Evolutionary conservation across 2,329 filamentous ascomycete species (phyloP), one percentile per base, ranked within the genome.

Genomic region (Hymenoscyphus fraxineus): DNA sequence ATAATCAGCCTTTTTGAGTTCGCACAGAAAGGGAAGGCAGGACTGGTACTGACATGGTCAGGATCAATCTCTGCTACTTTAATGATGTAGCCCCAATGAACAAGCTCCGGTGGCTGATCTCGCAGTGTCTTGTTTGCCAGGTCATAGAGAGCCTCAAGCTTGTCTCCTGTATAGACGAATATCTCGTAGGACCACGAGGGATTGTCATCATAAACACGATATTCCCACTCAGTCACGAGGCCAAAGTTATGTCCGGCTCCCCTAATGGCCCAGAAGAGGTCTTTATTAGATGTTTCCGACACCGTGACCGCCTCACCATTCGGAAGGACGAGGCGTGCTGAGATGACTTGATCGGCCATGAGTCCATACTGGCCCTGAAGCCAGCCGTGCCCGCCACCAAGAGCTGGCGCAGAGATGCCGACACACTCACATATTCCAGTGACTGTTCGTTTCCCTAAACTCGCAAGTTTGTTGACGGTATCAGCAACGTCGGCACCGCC

Each of bases 221-320:
- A 75, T 0, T 77, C 79, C 10, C 81, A 73, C 1, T 78, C 78
- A 1, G 81, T 84, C 16, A 86, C 80, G 61, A 86, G 79, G 51
- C 84, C 84, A 64, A 86, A 86, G 73, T 86, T 86, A 65, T 85
- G 81, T 0, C 83, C 84, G 1, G 83, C 84, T 4, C 84, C 84
- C 59, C 78, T 77, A 68, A 87, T 77, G 0, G 77, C 84, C 84
- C 83, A 87, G 71, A 78, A 86, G 9, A 87, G 77, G 41, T 86
- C 83, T 0, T 80, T 79, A 7, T 75, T 73, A 47, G 74, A 79
- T 7, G 75, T 73, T 47, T 74, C 71, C 62, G 79, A 72, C 0
- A 82, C 73, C 0, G 76, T 79, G 58, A 78, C 60, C 75, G 78
- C 79, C 39, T 80, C 79, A 73, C 84, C 83, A 59, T 84, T 81